Conservation (phyloP, 2,329 filamentous ascomycete species). For the Lanzia echinophila region DNA sequence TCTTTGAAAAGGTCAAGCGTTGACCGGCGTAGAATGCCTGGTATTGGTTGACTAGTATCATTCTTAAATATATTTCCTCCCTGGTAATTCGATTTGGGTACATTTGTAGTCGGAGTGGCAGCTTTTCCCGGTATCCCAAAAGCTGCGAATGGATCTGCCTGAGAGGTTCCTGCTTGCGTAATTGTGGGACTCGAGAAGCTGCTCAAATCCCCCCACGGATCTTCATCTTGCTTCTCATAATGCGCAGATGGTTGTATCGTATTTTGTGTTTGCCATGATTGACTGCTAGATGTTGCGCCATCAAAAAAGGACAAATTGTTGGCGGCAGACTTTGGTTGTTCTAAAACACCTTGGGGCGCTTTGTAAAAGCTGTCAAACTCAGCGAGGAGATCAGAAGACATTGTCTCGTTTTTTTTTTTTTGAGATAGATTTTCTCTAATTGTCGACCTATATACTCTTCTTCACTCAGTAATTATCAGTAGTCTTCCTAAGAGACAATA, state of each 20-base stretch:
- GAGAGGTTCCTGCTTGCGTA: conserved; percentile 4
- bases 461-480: neutral
- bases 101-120: conserved; percentile 7
- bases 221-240: conserved; percentile 13
- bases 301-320: conserved; percentile 22
- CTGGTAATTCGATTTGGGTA: conserved; percentile 13
- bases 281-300: conserved; percentile 4
- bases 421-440: neutral
- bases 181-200: conserved; percentile 15
- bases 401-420: conserved; percentile 25
- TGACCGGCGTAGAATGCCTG: conserved; percentile 19
- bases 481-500: neutral
- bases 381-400: conserved; percentile 62
- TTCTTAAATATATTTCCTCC: conserved; percentile 1
- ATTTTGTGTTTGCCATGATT: conserved; percentile 15
- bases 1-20: conserved; percentile 25
- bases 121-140: conserved; percentile 18
- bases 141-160: conserved; percentile 28
- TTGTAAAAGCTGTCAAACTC: conserved; percentile 49
- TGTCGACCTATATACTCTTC: neutral
- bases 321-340: conserved; percentile 16
- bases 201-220: conserved; percentile 21
- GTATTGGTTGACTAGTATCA: conserved; percentile 9
- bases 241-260: neutral
- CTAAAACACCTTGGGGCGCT: conserved; percentile 28